A percentile compares a stretch with the other conserved stretches of the same genome.
phyloP scores from a whole-genome alignment of 768 basidiomycete species.

The Leccinellum luteum region DNA sequence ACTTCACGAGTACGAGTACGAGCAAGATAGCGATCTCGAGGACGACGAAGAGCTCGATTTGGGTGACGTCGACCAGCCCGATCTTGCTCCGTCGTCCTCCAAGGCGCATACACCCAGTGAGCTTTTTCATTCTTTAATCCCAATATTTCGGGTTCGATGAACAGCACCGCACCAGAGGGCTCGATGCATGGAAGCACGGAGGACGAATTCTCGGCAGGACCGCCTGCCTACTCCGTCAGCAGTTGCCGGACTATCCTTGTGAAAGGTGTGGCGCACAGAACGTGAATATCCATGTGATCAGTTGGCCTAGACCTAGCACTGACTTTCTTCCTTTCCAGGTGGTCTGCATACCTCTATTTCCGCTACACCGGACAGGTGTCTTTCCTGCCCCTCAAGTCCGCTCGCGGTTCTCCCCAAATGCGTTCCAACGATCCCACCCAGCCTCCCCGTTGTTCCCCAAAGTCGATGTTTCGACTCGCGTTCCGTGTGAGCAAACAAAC shows the following conservation, averaged over 20 bases:
- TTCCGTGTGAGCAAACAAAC: constrained; percentile 15
- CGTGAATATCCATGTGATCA: constrained; percentile 16
- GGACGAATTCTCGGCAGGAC: background rate
- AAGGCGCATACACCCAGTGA: constrained; percentile 7
- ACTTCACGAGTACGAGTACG: constrained; percentile 28
- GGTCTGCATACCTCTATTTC: constrained; percentile 29
- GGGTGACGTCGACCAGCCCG: too few species aligned
- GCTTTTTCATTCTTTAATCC: background rate
- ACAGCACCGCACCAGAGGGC: background rate
- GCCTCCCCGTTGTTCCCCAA: constrained; percentile 30
- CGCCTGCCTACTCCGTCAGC: constrained; percentile 24
- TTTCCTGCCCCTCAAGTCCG: constrained; percentile 26
- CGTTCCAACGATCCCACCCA: background rate
- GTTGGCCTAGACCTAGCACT: background rate
- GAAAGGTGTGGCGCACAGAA: constrained; percentile 27
- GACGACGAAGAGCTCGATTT: constrained; percentile 14
- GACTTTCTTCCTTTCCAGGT: constrained; percentile 10
- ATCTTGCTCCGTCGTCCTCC: constrained; percentile 1
- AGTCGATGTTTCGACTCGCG: constrained; percentile 39
- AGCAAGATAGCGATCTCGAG: constrained; percentile 31
- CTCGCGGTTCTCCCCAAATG: background rate
- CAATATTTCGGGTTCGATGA: background rate
- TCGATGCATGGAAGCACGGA: background rate
- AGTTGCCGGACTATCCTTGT: constrained; percentile 27
- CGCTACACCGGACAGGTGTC: constrained; percentile 30